Evolutionary conservation across 768 basidiomycete species (phyloP).

Genomic region (Lactifluus rugatus): DNA sequence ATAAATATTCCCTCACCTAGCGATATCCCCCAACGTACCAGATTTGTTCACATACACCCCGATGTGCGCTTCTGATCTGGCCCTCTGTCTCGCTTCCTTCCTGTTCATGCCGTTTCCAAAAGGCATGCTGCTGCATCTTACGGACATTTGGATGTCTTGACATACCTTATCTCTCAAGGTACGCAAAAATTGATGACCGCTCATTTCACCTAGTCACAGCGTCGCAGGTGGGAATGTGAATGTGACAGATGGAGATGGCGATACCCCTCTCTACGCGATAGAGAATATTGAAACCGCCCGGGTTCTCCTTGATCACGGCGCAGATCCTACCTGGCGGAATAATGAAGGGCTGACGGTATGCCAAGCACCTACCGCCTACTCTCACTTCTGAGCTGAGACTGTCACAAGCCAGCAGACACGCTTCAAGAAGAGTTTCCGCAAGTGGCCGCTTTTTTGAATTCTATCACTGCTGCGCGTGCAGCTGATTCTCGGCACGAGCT

Average conservation of each 20-base stretch:
- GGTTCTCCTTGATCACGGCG: constrained; percentile 73
- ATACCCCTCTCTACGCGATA: constrained; percentile 87
- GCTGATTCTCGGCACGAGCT: constrained; percentile 19
- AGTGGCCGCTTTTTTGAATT: constrained; percentile 53
- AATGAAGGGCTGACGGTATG: constrained; percentile 66
- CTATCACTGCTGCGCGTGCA: constrained; percentile 22
- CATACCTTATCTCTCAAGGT: constrained; percentile 73
- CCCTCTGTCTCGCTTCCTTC: neutral
- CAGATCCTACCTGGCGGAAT: constrained; percentile 52
- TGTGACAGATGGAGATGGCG: constrained; percentile 75
- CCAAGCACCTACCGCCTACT: constrained; percentile 11
- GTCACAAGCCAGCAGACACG: constrained; percentile 54
- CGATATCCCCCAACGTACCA: constrained; percentile 57
- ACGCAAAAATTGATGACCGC: constrained; percentile 11
- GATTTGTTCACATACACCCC: constrained; percentile 74
- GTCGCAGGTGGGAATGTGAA: constrained; percentile 76
- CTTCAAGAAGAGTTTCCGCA: constrained; percentile 62
- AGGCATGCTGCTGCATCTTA: constrained; percentile 96
- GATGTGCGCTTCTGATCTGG: constrained; percentile 38
- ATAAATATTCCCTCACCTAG: constrained; percentile 20
- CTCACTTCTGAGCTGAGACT: neutral
- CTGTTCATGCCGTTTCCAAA: constrained; percentile 11
- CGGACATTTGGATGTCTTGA: constrained; percentile 63
- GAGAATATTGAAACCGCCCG: constrained; percentile 71
- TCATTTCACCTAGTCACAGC: neutral